A percentile compares a stretch with the other conserved stretches of the same genome.
phyloP scores from a whole-genome alignment of 768 basidiomycete genomes.

The Tricholoma furcatifolium region DNA sequence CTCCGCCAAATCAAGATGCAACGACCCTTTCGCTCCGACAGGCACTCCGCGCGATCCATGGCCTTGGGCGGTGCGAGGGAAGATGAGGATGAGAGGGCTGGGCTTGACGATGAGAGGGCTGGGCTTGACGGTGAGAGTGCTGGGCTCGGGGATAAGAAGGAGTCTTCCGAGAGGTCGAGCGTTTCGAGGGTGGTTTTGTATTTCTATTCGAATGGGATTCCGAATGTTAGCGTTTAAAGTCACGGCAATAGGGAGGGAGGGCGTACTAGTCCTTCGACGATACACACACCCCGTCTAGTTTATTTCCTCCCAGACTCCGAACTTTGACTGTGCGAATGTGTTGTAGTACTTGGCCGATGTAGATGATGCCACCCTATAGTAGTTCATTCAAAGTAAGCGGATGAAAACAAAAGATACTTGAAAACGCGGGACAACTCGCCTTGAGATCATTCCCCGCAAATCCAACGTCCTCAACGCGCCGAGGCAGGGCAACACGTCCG shows the following conservation, averaged over 20 bases:
- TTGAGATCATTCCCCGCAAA: slow-evolving; percentile 87
- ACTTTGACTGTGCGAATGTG: slow-evolving; percentile 94
- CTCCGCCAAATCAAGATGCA: slow-evolving; percentile 88
- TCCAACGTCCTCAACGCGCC: slow-evolving; percentile 89
- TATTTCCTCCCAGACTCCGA: slow-evolving; percentile 92
- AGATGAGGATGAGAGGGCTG: neutral
- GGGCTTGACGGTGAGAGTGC: too few species aligned
- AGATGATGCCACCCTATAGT: slow-evolving; percentile 68
- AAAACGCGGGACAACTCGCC: slow-evolving; percentile 46
- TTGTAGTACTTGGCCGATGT: slow-evolving; percentile 93
- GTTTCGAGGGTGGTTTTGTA: slow-evolving; percentile 94
- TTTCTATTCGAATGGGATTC: slow-evolving; percentile 58
- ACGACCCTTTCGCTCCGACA: slow-evolving; percentile 82
- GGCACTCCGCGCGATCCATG: slow-evolving; percentile 93
- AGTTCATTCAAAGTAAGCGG: neutral
- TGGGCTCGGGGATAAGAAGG: slow-evolving; percentile 37
- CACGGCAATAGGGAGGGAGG: neutral
- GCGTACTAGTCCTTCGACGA: slow-evolving; percentile 89
- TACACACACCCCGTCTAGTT: slow-evolving; percentile 82
- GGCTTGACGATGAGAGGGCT: too few species aligned
- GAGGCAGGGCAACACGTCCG: slow-evolving; percentile 82
- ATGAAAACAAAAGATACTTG: slow-evolving; percentile 5
- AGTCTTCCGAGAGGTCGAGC: slow-evolving; percentile 89
- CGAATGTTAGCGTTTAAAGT: too few species aligned
- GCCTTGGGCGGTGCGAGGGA: slow-evolving; percentile 55